Evolutionary conservation across 192 early-diverging fungal species (phyloP), one percentile per base, ranked within the genome.

Genomic region (Umbelopsis ramanniana): DNA sequence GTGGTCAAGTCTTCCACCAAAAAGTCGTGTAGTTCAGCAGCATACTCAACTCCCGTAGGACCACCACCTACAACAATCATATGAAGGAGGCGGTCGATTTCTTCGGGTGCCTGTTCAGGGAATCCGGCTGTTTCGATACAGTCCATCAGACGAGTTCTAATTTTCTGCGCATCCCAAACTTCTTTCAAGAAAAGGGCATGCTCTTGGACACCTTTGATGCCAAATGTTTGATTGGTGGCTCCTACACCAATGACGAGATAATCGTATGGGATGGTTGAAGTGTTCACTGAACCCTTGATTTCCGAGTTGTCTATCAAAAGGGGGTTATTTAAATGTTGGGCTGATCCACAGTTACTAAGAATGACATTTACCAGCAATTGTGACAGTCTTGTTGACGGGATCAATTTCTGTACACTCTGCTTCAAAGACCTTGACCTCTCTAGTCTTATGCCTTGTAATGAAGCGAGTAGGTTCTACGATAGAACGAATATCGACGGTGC

Each of bases 331-430:
- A 37, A 29, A 12, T 5, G 14, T 37, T 15, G 26, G 26, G n/a
- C 11, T 19, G 33, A 12, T 6, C 6, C 11, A 43, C 40, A 43
- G 40, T 7, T 11, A 43, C 40, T 43, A 7, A 11, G 0, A 17
- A 54, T 33, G 3, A 15, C 7, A 22, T 7, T 67, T 78, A 80
- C 90, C 91, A 76, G 86, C 81, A 52, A 96, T 83, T 29, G 84
- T 87, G 57, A 96, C 84, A 26, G 84, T 83, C 83, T 95, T 93
- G 66, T 79, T 84, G 22, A 85, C 84, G 5, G 87, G 88, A 55
- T 96, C 92, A 70, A 96, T 92, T n/a, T 90, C 85, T 6, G 85
- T 93, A 84, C 93, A 94, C 72, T 89, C 91, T 71, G 90, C 93
- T 81, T 96, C 95, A 71, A 91, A 88, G 79, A 95, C 93, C 79